Percentiles rank a stretch among this genome's conserved stretches.
phyloP scores from a whole-genome alignment of 1,284 basidiomycete genomes.

The Phellopilus nigrolimitatus region DNA sequence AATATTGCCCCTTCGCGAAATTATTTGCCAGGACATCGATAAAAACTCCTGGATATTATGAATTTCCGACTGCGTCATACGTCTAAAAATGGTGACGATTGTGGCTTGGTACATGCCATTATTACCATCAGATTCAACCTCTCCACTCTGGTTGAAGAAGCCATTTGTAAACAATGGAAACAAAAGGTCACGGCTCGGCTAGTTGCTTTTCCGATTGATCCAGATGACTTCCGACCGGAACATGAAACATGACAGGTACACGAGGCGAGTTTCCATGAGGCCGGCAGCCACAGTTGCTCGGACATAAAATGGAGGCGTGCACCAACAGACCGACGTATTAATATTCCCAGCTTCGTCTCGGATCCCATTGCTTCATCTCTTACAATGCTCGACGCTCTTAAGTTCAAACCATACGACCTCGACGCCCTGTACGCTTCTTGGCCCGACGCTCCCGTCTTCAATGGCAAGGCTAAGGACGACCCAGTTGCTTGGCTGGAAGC shows the following conservation, averaged over 20 bases:
- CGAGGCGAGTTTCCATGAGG: slow-evolving; percentile 4
- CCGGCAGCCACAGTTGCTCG: not conserved
- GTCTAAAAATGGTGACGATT: too few species aligned
- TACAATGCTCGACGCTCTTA: slow-evolving; percentile 64
- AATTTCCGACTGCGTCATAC: too few species aligned
- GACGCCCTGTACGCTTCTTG: slow-evolving; percentile 58
- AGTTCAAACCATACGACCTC: slow-evolving; percentile 68
- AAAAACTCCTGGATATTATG: too few species aligned
- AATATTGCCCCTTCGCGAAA: too few species aligned
- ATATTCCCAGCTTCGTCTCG: not conserved
- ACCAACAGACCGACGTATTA: not conserved
- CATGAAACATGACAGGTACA: slow-evolving; percentile 3
- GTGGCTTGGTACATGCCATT: too few species aligned
- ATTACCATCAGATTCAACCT: too few species aligned
- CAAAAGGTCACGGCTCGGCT: not conserved
- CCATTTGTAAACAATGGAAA: too few species aligned
- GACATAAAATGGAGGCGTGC: not conserved
- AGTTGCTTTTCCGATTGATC: not conserved
- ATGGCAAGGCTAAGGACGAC: slow-evolving; percentile 64
- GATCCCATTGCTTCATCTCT: not conserved
- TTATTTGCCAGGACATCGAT: too few species aligned
- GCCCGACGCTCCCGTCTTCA: slow-evolving; percentile 58
- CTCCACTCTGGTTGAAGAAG: not conserved
- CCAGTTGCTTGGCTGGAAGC: slow-evolving; percentile 58
- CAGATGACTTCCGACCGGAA: not conserved